These are phyloP conservation scores for Boletus vermiculosoides DNA, from an alignment of 768 basidiomycete genomes.

Conservation along the genomic window DNA sequence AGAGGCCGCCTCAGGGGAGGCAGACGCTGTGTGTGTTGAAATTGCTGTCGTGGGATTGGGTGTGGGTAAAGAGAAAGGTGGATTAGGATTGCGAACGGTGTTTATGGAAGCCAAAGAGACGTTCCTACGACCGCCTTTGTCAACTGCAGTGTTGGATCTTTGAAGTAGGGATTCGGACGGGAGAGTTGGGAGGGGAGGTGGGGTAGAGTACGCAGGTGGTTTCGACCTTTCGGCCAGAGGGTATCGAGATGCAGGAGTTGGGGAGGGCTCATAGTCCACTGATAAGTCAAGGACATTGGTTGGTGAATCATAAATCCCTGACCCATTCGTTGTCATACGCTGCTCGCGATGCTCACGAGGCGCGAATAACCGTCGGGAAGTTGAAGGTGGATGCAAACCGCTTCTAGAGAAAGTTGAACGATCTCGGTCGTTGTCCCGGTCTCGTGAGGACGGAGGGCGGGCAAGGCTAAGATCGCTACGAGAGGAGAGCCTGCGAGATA, in stretches of 20 bases:
- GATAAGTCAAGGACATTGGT: slow-evolving; percentile 32
- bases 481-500: slow-evolving; percentile 29
- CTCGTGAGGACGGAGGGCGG: slow-evolving; percentile 29
- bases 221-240: slow-evolving; percentile 41
- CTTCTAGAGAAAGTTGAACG: slow-evolving; percentile 26
- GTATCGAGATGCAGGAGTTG: slow-evolving; percentile 42
- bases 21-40: slow-evolving; percentile 62
- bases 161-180: slow-evolving; percentile 53
- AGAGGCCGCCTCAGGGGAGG: slow-evolving; percentile 35
- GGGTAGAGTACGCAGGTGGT: slow-evolving; percentile 48
- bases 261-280: slow-evolving; percentile 44
- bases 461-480: slow-evolving; percentile 22
- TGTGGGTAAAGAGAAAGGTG: slow-evolving; percentile 50
- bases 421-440: slow-evolving; percentile 29
- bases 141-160: slow-evolving; percentile 22
- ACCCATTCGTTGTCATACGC: slow-evolving; percentile 16
- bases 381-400: slow-evolving; percentile 23
- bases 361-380: slow-evolving; percentile 53
- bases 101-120: slow-evolving; percentile 42
- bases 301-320: slow-evolving; percentile 19
- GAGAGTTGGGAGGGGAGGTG: slow-evolving; percentile 56
- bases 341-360: slow-evolving; percentile 57
- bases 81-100: slow-evolving; percentile 44
- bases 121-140: slow-evolving; percentile 38
- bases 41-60: slow-evolving; percentile 66